Base-by-base conservation (phyloP, 2,329 filamentous ascomycete species). In the Monosporascus sp. region DNA sequence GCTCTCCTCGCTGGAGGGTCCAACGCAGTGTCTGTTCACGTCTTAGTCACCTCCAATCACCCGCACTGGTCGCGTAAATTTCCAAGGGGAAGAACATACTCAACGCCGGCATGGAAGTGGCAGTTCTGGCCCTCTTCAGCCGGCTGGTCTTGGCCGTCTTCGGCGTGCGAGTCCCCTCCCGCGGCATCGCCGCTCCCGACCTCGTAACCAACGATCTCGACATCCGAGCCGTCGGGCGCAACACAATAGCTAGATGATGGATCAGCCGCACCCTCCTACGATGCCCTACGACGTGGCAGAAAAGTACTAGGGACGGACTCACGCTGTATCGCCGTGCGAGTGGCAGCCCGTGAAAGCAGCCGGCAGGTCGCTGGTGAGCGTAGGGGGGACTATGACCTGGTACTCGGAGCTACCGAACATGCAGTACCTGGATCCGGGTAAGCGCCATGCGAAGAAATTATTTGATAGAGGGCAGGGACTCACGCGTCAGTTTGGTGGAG, bases 101-200 rank as follows among this genome's bases (percentile, higher is more conserved):
- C 85, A 22, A 91, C 84, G 38, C 87, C 87, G 9, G 86, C 86
- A 61, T 91, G 87, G 68, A 87, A 89, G 64, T 91, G 88, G 60
- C 86, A 90, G 61, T 81, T 76, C 58, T 76, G 34, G 2, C 40
- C 61, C n/a, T 69, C 71, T 53, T 64, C 53, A 43, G 49, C 46
- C 17, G 45, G 49, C 19, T 51, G 41, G 27, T 66, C 61, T 5
- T 59, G 59, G 16, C 57, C 55, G 4, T 59, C 61, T 14, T 64
- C 64, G 4, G 56, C 58, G 17, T 62, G 59, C 40, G 55, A 44
- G 20, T 37, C 55, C 11, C 50, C 56, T 19, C 51, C 57, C 16
- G 55, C 48, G 20, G 54, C 49, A 17, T 49, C 54, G 2, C 63
- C 58, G 1, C 58, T 53, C 6, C 62, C 63, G 0, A 64, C 62